Base-by-base conservation (phyloP, 208 protist species). In the Willaertia magna region DNA sequence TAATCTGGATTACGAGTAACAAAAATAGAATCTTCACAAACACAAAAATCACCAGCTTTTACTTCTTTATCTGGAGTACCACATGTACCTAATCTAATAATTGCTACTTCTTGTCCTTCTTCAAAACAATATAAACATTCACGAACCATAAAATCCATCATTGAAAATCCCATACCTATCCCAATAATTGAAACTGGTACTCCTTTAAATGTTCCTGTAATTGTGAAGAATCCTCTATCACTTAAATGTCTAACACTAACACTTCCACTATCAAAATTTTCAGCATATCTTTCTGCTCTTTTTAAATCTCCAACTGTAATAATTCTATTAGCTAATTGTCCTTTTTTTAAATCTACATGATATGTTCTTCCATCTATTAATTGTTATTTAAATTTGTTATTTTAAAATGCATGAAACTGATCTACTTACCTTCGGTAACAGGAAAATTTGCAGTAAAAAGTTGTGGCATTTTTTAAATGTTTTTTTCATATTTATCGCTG, bases 281-380 rank as follows among this genome's bases (percentile, higher is more conserved):
- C 49, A n/a, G 79, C 61, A 76, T 87, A 74, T n/a, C 12, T 44
- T 48, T 75, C 48, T 43, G 85, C 87, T 49, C 87, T 55, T 18
- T 74, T 26, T 16, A 84, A 47, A 78, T 86, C 82, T 46, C 87
- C 87, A 14, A 86, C 55, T 1, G 81, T 85, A 34, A 88, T 55
- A 12, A 88, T 74, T 4, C 79, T 44, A 42, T 81, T 81, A 3
- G 85, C 85, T 20, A 87, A 34, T 40, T 88, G 59, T 9, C 87
- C 87, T 52, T 44, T 61, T 44, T 55, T 75, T 3, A 88, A 6
- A 7, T 46, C 47, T 14, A 88, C 9, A 30, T 88, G 87, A 44
- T 87, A 87, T 3, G 85, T 88, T 49, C 85, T 6, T 46, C 87
- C 87, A 6, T 88, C 51, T n/a, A n/a, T n/a, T n/a, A n/a, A n/a